Conservation (phyloP, 768 basidiomycete genomes). For the Hydnomerulius pinastri region DNA sequence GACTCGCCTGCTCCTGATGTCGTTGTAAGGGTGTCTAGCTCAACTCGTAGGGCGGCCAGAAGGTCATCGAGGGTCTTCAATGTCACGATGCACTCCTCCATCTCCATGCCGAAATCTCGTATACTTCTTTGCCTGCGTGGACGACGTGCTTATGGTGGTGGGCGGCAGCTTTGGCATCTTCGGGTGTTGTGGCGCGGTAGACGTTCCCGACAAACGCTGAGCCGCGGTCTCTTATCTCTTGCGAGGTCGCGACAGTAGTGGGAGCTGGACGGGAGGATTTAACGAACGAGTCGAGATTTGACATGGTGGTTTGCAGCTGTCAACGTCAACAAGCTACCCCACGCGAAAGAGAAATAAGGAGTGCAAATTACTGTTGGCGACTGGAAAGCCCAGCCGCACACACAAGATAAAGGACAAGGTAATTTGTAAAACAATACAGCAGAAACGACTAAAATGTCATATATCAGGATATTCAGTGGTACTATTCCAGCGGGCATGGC, state of each 20-base stretch:
- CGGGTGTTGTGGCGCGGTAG: constrained; percentile 53
- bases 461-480: not conserved
- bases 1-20: not conserved
- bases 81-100: constrained; percentile 59
- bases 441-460: constrained; percentile 5
- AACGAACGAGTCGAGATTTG: constrained; percentile 58
- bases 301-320: constrained; percentile 21
- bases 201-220: constrained; percentile 72
- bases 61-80: constrained; percentile 63
- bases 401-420: not conserved
- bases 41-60: constrained; percentile 54
- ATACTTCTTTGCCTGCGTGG: constrained; percentile 60
- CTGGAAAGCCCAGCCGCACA: not conserved
- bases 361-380: not conserved
- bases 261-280: constrained; percentile 45
- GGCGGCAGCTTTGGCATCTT: constrained; percentile 51
- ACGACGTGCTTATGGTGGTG: constrained; percentile 57
- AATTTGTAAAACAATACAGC: constrained; percentile 1
- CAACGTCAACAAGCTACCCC: too few species aligned
- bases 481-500: constrained; percentile 6
- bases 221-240: constrained; percentile 74
- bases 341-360: too few species aligned
- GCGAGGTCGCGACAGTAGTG: constrained; percentile 55
- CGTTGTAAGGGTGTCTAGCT: constrained; percentile 31
- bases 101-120: constrained; percentile 77